Percentiles rank a stretch among this genome's conserved stretches.
Conservation (phyloP, 2,329 filamentous ascomycete species). For the Paracoccidioides lutzii region DNA sequence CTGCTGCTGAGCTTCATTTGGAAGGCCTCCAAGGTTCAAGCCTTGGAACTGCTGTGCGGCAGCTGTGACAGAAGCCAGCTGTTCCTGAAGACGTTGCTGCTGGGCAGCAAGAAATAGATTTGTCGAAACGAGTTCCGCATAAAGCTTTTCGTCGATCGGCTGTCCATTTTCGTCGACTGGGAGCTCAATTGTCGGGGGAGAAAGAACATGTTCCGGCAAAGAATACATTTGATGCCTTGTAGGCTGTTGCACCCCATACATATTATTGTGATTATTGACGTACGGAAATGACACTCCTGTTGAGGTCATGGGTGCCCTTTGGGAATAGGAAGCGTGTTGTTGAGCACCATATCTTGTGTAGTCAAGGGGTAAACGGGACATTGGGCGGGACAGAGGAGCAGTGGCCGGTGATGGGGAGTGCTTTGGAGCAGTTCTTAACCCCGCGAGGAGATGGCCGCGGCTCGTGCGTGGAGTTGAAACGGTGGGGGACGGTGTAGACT, state of each 20-base stretch:
- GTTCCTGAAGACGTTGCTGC: slow-evolving; percentile 88
- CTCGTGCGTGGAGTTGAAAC: slow-evolving; percentile 80
- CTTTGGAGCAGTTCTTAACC: slow-evolving; percentile 86
- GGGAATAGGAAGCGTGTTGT: slow-evolving; percentile 16
- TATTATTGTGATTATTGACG: slow-evolving; percentile 22
- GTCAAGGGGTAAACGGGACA: slow-evolving; percentile 36
- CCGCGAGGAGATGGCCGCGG: slow-evolving; percentile 85
- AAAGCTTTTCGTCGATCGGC: slow-evolving; percentile 71
- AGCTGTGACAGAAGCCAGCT: slow-evolving; percentile 70
- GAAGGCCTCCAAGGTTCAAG: slow-evolving; percentile 47
- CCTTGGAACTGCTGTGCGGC: slow-evolving; percentile 72
- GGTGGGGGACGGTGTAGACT: slow-evolving; percentile 51
- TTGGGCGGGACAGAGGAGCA: slow-evolving; percentile 46
- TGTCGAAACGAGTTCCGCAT: slow-evolving; percentile 79
- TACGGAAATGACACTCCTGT: slow-evolving; percentile 40
- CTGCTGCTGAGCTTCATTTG: slow-evolving; percentile 25
- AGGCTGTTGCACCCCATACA: slow-evolving; percentile 23
- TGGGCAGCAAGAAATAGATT: slow-evolving; percentile 89
- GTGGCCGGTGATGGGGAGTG: slow-evolving; percentile 59
- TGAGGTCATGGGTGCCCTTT: slow-evolving; percentile 46
- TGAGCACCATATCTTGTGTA: slow-evolving; percentile 34
- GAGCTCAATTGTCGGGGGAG: slow-evolving; percentile 48
- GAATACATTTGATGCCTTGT: slow-evolving; percentile 45
- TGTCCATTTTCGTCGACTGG: slow-evolving; percentile 53
- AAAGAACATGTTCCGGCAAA: slow-evolving; percentile 71